phyloP scores from a whole-genome alignment of 176 grass and related monocot species.

The Musa itinerans region DNA sequence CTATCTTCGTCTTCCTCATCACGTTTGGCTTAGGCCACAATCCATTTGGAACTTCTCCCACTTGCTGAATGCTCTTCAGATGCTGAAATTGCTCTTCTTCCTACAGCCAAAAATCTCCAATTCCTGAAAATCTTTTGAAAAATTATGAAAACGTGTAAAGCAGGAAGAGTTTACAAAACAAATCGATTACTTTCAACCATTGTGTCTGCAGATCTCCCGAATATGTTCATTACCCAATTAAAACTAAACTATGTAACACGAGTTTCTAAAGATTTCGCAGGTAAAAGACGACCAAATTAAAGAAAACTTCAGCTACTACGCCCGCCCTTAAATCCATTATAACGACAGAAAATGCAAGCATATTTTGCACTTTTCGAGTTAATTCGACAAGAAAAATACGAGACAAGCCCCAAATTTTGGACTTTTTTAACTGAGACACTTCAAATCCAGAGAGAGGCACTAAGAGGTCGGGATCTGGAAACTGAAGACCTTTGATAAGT shows the following conservation, averaged over 20 bases:
- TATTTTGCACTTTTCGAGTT: not conserved
- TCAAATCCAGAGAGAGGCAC: not conserved
- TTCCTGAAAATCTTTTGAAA: not conserved
- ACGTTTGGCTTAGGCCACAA: slow-evolving; percentile 82
- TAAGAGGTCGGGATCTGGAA: not conserved
- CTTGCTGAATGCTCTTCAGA: slow-evolving; percentile 68
- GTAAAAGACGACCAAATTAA: too few relatives aligned
- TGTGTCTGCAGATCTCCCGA: not conserved
- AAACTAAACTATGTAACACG: too few relatives aligned
- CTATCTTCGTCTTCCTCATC: slow-evolving; percentile 93
- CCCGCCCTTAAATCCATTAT: too few relatives aligned
- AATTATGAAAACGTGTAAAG: not conserved
- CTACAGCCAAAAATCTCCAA: slow-evolving; percentile 29
- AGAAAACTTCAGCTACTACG: too few relatives aligned
- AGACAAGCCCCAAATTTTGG: not conserved
- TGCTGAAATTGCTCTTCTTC: slow-evolving; percentile 76
- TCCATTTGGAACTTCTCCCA: slow-evolving; percentile 39
- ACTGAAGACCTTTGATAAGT: slow-evolving; percentile 23
- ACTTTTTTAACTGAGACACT: not conserved
- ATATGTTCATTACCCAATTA: not conserved
- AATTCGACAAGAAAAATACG: not conserved
- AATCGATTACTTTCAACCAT: not conserved
- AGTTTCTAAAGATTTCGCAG: too few relatives aligned
- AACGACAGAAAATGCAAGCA: too few relatives aligned
- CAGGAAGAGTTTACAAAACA: not conserved